Percentiles rank a stretch among this genome's conserved stretches.
These are phyloP conservation scores for Fusarium goolgardi DNA, from an alignment of 2,329 filamentous ascomycete genomes.

Conservation along the genomic window DNA sequence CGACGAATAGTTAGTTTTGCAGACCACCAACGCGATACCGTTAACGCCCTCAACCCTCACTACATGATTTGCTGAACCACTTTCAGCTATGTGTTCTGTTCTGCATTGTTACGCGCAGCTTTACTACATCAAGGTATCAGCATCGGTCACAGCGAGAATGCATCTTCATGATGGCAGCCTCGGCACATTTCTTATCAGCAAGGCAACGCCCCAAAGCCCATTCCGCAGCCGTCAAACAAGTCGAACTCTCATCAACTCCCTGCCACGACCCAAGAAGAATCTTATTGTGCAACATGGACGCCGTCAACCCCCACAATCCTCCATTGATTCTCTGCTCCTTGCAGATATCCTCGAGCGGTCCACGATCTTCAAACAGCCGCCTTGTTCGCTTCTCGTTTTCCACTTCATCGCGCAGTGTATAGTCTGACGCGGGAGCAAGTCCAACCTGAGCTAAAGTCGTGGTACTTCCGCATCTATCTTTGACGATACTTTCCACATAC, in stretches of 20 bases:
- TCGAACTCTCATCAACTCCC: not conserved
- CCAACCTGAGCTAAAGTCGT: not conserved
- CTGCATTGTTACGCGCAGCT: not conserved
- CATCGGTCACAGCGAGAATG: not conserved
- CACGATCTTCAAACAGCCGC: not conserved
- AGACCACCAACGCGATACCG: not conserved
- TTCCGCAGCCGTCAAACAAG: not conserved
- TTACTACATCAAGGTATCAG: not conserved
- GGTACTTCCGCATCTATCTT: not conserved
- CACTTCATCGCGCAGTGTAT: not conserved
- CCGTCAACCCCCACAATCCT: not conserved
- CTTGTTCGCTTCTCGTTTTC: not conserved
- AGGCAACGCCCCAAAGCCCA: not conserved
- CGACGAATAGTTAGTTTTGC: not conserved
- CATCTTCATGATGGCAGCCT: not conserved
- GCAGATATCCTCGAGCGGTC: not conserved
- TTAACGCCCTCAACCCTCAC: too few species aligned
- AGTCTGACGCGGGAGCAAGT: not conserved
- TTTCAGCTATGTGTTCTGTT: not conserved
- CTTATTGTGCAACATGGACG: slow-evolving; percentile 1
- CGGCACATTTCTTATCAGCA: not conserved
- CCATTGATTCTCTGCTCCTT: not conserved
- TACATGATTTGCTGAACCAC: not conserved
- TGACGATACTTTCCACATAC: not conserved
- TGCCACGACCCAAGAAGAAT: not conserved